phyloP scores from a whole-genome alignment of 2,329 filamentous ascomycete genomes.

The Stachybotrys echinatus region DNA sequence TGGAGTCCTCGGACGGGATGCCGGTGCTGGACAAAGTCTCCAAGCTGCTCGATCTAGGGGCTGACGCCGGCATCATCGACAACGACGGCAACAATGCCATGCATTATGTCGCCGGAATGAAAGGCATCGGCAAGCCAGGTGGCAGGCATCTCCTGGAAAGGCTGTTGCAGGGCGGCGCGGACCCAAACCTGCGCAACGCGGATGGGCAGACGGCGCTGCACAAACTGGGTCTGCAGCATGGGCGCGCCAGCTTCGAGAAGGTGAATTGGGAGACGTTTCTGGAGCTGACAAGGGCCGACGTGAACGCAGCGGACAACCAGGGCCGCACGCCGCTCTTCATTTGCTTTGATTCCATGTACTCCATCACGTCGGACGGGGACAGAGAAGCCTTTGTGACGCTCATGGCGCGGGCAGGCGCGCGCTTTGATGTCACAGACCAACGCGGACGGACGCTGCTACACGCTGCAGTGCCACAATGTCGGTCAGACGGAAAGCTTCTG shows the following conservation, averaged over 20 bases:
- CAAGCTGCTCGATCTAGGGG: conserved; percentile 6
- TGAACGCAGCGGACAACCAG: neutral
- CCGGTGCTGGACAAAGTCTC: neutral
- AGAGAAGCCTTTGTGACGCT: neutral
- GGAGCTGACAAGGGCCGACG: neutral
- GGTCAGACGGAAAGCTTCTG: neutral
- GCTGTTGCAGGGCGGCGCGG: neutral
- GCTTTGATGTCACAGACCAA: neutral
- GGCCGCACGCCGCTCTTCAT: conserved; percentile 1
- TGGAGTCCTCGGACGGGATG: neutral
- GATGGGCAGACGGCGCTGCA: neutral
- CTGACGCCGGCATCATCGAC: conserved; percentile 12
- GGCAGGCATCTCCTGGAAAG: neutral
- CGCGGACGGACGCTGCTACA: neutral
- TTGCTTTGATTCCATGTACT: too few species aligned
- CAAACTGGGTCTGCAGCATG: too few species aligned
- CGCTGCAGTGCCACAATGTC: neutral
- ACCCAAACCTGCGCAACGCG: neutral
- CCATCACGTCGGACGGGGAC: neutral
- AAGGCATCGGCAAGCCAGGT: neutral
- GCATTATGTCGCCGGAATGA: conserved; percentile 3
- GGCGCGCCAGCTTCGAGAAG: neutral
- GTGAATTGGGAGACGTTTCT: neutral
- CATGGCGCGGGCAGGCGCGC: neutral
- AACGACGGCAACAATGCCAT: conserved; percentile 12